These are phyloP conservation scores for Saccharomyces hybrid DNA, from an alignment of 1,139 yeast species.

Conservation along the genomic window DNA sequence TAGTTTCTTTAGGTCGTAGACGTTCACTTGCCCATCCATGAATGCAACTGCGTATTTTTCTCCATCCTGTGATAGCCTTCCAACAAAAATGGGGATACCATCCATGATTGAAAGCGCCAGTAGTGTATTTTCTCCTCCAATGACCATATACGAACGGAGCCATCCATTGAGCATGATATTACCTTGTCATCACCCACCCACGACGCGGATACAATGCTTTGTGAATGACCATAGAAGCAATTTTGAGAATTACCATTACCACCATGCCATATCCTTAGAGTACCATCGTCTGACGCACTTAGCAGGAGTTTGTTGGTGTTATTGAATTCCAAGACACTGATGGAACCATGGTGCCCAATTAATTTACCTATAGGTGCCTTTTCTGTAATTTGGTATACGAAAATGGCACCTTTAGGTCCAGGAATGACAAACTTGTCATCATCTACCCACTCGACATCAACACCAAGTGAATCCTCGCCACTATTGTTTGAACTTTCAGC, in stretches of 20 bases:
- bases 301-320: slow-evolving; percentile 47
- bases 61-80: slow-evolving; percentile 45
- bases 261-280: slow-evolving; percentile 67
- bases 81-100: slow-evolving; percentile 47
- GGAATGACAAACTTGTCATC: slow-evolving; percentile 63
- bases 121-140: slow-evolving; percentile 37
- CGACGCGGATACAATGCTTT: slow-evolving; percentile 47
- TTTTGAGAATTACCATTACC: slow-evolving; percentile 43
- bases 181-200: slow-evolving; percentile 43
- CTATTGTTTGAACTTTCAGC: background rate
- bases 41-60: slow-evolving; percentile 55
- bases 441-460: slow-evolving; percentile 67
- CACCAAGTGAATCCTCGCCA: slow-evolving; percentile 33
- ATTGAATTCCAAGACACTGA: slow-evolving; percentile 54
- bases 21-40: slow-evolving; percentile 41
- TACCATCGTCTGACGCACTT: slow-evolving; percentile 70
- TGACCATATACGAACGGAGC: slow-evolving; percentile 65
- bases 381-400: slow-evolving; percentile 50
- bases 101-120: slow-evolving; percentile 38
- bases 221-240: slow-evolving; percentile 43
- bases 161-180: slow-evolving; percentile 59
- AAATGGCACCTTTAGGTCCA: slow-evolving; percentile 48
- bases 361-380: slow-evolving; percentile 51
- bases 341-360: slow-evolving; percentile 59
- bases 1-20: slow-evolving; percentile 44